Base-by-base conservation (phyloP, 169 alveolate genomes). In the Plasmodium gallinaceum region DNA sequence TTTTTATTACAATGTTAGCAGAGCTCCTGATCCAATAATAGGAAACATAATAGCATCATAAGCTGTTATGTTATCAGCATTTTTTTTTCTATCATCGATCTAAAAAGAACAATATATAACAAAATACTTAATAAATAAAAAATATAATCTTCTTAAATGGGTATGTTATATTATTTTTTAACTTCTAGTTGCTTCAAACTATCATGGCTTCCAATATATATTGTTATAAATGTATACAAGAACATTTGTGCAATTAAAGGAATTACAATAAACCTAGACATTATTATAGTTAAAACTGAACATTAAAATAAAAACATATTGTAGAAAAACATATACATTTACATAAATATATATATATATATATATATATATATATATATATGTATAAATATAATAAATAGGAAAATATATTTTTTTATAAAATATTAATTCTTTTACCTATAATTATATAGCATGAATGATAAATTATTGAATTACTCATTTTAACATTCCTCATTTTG, bases 1-100 rank as follows among this genome's bases (percentile, higher is more conserved):
- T 14, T 7, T 57, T 54, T 57, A 73, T 58, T 74, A 88, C 92
- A 88, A 51, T 16, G 92, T 88, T 60, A 88, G 60, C 46, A 88
- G 58, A 14, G 88, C 88, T 65, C 64, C 88, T 5, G 92, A 88
- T 58, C 92, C 92, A 43, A 75, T 75, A 37, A 88, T 73, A 37
- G 92, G 92, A 61, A 88, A 88, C 78, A 88, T 70, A 18, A 88
- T 66, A 10, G 92, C 92, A 68, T 88, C 92, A 65, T 74, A 72
- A 16, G 78, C 76, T 22, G 92, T 88, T 48, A 88, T 83, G 22
- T 83, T 68, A 45, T 83, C 91, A 16, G 91, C 22, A 74, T 68
- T 83, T 45, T 78, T 64, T 16, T 10, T 58, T 57, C 26, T 60
- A 14, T 83, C 91, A 14, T 83, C 91, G 16, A 62, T 39, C 83